Evolutionary conservation across 768 basidiomycete genomes (phyloP).

Genomic region (Imleria badia): DNA sequence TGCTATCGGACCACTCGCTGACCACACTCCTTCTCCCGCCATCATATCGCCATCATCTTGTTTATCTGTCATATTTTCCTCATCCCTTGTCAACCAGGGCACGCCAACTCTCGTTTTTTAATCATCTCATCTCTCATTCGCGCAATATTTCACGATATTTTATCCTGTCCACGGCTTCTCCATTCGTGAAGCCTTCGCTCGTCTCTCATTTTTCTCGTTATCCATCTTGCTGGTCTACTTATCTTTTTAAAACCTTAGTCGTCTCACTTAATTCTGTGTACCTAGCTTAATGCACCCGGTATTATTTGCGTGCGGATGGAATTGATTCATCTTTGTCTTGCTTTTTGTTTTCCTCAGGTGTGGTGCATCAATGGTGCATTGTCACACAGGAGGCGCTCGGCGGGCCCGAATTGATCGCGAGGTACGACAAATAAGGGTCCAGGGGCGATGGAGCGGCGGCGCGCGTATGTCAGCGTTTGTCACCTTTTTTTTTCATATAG

Average conservation of each 20-base stretch:
- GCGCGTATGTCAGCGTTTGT: not conserved
- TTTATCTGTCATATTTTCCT: conserved; percentile 12
- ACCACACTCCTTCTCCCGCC: conserved; percentile 6
- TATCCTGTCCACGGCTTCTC: not conserved
- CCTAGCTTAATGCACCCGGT: conserved; percentile 24
- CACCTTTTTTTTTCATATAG: not conserved
- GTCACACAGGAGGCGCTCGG: too few species aligned
- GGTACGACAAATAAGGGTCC: not conserved
- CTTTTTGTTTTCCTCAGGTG: too few species aligned
- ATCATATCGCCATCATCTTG: conserved; percentile 5
- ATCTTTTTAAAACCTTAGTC: not conserved
- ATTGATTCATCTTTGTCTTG: not conserved
- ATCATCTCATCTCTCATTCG: not conserved
- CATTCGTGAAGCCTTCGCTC: not conserved
- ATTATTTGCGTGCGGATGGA: not conserved
- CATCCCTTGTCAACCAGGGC: not conserved
- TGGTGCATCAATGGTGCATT: too few species aligned
- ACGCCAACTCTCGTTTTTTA: not conserved
- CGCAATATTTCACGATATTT: not conserved
- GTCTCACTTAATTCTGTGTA: conserved; percentile 29
- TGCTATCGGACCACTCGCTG: conserved; percentile 14
- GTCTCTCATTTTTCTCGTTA: not conserved
- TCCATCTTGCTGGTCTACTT: not conserved
- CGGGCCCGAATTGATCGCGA: not conserved
- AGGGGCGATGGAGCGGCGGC: not conserved